Base-by-base conservation (phyloP, 306 rosid species). In the Ziziphus jujuba region DNA sequence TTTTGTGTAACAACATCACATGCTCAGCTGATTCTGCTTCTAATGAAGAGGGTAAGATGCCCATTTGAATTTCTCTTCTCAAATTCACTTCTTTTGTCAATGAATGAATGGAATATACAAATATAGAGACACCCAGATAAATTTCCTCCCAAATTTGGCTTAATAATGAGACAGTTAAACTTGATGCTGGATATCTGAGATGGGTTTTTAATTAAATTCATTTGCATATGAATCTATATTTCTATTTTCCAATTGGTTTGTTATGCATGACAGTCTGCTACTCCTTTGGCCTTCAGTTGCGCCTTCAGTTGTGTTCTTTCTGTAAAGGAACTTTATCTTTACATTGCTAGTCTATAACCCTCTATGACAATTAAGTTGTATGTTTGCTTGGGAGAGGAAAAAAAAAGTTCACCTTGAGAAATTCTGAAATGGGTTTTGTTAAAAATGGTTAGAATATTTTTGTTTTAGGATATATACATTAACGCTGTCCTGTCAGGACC, bases 1-100 rank as follows among this genome's bases (percentile, higher is more conserved):
- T 82, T 48, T 72, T 84, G 7, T 61, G 75, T 72, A 82, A 65
- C 79, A 48, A 36, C 59, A 70, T 73, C 75, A 59, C 44, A 40
- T 75, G 81, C 74, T 71, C 85, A 71, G 34, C 69, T 66, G 91
- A 84, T 47, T 61, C 84, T 64, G 6, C 77, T 65, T 67, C 84
- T 56, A 54, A 20, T 22, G 84, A 55, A 56, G 81, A 88, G 80
- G 70, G 96, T 88, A 86, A 77, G 81, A 31, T 44, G 33, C 64
- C 61, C 24, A 53, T 34, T 73, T 68, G 33, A 55, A 19, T 65
- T 62, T 72, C 31, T 24, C 11, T 55, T n/a, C 3, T 34, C 56
- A 19, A 43, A 24, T 43, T 45, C 21, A 61, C 54, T 23, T 7
- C 40, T 31, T 53, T 33, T 23, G 22, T 36, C 2, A 28, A 28